A percentile compares a stretch with the other conserved stretches of the same genome.
Evolutionary conservation across 306 rosid genomes (phyloP).

Genomic region (Abrus pulchellus): DNA sequence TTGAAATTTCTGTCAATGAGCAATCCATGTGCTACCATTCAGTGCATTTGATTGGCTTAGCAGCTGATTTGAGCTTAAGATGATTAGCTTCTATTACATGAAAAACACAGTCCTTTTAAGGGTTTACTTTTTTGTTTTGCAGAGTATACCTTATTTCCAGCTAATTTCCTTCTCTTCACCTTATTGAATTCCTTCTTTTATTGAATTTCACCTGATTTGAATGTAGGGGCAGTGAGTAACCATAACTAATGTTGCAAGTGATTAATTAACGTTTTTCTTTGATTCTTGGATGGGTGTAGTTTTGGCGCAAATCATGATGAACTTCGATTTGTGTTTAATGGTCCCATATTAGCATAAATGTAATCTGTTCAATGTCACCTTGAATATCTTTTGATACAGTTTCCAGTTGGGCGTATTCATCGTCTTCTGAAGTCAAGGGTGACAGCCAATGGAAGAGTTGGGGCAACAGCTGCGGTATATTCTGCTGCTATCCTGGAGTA

Average conservation of each 20-base stretch:
- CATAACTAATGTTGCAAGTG: neutral
- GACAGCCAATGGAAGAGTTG: slow-evolving; percentile 77
- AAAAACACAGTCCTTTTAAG: neutral
- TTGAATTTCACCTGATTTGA: neutral
- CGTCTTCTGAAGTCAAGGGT: slow-evolving; percentile 77
- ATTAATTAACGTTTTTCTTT: neutral
- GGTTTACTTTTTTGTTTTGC: neutral
- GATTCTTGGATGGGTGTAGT: slow-evolving; percentile 23
- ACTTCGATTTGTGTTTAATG: neutral
- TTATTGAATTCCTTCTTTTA: neutral
- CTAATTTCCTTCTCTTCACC: neutral
- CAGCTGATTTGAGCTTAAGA: neutral
- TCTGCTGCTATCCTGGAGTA: slow-evolving; percentile 83
- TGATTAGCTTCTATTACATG: neutral
- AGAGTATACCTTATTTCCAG: neutral
- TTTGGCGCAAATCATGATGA: neutral
- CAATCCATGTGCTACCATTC: neutral
- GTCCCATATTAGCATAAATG: neutral
- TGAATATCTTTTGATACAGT: slow-evolving; percentile 53
- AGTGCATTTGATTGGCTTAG: neutral
- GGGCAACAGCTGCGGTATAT: slow-evolving; percentile 84
- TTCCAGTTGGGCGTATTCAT: slow-evolving; percentile 84
- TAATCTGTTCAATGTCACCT: neutral
- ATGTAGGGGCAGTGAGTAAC: neutral
- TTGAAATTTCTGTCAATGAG: neutral